Evolutionary conservation across 2,329 filamentous ascomycete genomes (phyloP).

Genomic region (Pseudogymnoascus sp.): DNA sequence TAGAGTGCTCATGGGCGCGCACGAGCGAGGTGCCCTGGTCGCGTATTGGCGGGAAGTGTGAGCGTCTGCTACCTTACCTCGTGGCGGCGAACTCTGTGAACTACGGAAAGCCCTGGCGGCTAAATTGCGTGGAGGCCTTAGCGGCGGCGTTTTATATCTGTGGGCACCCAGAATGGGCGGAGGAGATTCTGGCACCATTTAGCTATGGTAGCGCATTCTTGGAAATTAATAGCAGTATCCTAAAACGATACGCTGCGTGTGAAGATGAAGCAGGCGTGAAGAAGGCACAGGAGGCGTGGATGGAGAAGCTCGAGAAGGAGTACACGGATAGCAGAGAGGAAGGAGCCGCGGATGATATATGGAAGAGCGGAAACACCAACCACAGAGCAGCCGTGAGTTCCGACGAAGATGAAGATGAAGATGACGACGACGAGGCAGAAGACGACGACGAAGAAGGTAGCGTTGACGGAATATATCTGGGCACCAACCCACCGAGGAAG

Average conservation of each 20-base stretch:
- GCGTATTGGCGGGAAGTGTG: conserved; percentile 87
- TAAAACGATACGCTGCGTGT: conserved; percentile 81
- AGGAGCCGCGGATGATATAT: conserved; percentile 62
- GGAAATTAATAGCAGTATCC: conserved; percentile 75
- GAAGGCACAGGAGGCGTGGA: conserved; percentile 76
- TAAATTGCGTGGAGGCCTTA: conserved; percentile 94
- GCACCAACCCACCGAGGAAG: conserved; percentile 36
- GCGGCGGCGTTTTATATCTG: conserved; percentile 92
- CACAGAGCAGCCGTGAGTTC: conserved; percentile 46
- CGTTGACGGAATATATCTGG: conserved; percentile 52
- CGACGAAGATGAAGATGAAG: conserved; percentile 48
- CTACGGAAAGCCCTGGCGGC: conserved; percentile 87
- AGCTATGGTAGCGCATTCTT: conserved; percentile 83
- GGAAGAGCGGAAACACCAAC: conserved; percentile 88
- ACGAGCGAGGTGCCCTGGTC: conserved; percentile 85
- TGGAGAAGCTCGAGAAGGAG: conserved; percentile 81
- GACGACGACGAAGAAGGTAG: conserved; percentile 39
- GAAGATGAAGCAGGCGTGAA: conserved; percentile 75
- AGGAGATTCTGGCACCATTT: conserved; percentile 73
- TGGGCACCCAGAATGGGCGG: conserved; percentile 83
- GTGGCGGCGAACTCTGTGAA: conserved; percentile 96
- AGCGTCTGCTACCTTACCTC: conserved; percentile 83
- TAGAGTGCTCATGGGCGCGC: conserved; percentile 94
- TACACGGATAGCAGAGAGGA: conserved; percentile 70
- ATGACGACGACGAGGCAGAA: conserved; percentile 37